phyloP scores from a whole-genome alignment of 805 yeast species.

The Saturnispora besseyi region DNA sequence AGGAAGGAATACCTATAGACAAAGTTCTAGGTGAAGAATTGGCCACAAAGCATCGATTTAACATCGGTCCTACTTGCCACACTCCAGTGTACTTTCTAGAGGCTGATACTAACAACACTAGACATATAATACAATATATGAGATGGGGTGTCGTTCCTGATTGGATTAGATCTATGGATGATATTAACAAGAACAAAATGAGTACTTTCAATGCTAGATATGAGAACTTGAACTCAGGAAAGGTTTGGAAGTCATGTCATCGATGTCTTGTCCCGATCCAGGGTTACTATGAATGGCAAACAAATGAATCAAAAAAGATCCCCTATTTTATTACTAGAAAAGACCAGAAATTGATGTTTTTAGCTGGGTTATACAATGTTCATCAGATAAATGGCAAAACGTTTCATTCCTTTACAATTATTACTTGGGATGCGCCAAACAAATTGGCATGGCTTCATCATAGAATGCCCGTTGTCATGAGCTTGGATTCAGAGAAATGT shows the following conservation, averaged over 20 bases:
- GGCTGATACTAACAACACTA: constrained; percentile 1
- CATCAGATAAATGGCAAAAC: constrained; percentile 19
- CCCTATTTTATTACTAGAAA: constrained; percentile 62
- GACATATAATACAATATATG: constrained; percentile 41
- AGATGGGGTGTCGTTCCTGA: constrained; percentile 73
- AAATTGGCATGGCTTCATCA: constrained; percentile 61
- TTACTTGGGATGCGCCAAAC: constrained; percentile 63
- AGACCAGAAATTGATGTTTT: constrained; percentile 44
- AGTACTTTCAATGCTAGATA: constrained; percentile 66
- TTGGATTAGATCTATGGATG: constrained; percentile 40
- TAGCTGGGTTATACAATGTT: constrained; percentile 50
- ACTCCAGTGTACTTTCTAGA: constrained; percentile 33
- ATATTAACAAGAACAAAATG: constrained; percentile 29
- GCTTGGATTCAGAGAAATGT: constrained; percentile 38
- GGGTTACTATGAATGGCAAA: constrained; percentile 83
- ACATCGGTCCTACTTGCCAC: constrained; percentile 51
- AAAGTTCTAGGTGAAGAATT: constrained; percentile 16
- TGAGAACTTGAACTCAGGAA: constrained; percentile 45
- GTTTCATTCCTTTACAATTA: constrained; percentile 50
- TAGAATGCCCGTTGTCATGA: constrained; percentile 67
- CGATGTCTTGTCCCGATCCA: constrained; percentile 72
- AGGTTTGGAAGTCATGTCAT: constrained; percentile 48
- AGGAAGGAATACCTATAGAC: constrained; percentile 17
- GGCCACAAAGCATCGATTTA: constrained; percentile 31
- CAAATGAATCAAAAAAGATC: constrained; percentile 27